Evolutionary conservation across 768 basidiomycete genomes (phyloP).

Genomic region (Paxillus ammoniavirescens): DNA sequence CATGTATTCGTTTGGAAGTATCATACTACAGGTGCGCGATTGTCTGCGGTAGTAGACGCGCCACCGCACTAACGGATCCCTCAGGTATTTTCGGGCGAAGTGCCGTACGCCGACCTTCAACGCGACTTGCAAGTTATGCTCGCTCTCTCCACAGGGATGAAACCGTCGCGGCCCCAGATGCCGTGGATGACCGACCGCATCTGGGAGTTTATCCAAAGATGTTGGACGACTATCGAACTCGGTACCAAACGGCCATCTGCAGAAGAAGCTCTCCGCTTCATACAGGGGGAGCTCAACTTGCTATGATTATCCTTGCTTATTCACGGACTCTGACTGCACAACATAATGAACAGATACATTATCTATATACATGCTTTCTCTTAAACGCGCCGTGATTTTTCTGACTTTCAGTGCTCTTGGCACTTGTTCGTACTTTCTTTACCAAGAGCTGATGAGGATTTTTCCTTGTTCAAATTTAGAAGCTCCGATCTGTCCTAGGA

Average conservation of each 20-base stretch:
- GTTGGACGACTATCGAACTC: neutral
- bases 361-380: too few relatives aligned
- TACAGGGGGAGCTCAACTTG: neutral
- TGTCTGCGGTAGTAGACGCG: conserved; percentile 5
- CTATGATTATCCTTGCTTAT: too few relatives aligned
- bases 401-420: too few relatives aligned
- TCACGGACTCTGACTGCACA: too few relatives aligned
- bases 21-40: conserved; percentile 20
- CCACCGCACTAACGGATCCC: neutral
- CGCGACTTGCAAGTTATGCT: conserved; percentile 9
- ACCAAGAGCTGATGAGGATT: too few relatives aligned
- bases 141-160: conserved; percentile 2
- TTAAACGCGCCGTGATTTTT: too few relatives aligned
- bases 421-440: too few relatives aligned
- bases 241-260: neutral
- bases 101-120: conserved; percentile 12
- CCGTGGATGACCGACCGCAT: neutral
- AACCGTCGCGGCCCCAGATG: neutral
- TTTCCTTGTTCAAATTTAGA: too few relatives aligned
- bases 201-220: conserved; percentile 9
- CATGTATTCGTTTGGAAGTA: conserved; percentile 23
- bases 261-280: neutral
- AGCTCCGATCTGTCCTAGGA: too few relatives aligned
- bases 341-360: too few relatives aligned
- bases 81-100: conserved; percentile 8